Base-by-base conservation (phyloP, 116 monocot species). In the Trichopus zeylanicus region DNA sequence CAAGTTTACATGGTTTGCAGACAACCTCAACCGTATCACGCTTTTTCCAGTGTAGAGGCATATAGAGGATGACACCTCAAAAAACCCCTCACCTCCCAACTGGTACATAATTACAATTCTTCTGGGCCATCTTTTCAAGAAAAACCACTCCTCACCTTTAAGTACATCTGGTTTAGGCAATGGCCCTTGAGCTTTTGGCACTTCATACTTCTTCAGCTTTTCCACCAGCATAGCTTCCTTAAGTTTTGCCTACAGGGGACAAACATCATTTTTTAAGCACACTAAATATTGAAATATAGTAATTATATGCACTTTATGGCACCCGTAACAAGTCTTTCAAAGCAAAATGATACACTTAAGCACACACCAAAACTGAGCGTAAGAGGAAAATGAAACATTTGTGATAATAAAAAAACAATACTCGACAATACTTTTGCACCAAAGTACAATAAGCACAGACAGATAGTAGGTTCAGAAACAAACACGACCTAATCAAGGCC, bases 11-110 rank as follows among this genome's bases (percentile, higher is more conserved):
- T 26, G 92, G 92, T 55, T 87, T 92, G 69, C 92, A 92, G 33
- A 92, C 57, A 56, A 92, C 87, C 51, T 92, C 84, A 11, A 92
- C 92, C 19, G 92, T 92, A 65, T 92, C 92, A 77, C 87, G 92
- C 54, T 92, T 85, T 61, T 85, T 85, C 85, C 85, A 85, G 56
- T 85, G 85, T 64, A 85, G 31, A 73, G 77, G 85, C 85, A 85
- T 85, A 66, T 85, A 80, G 3, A 85, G 62, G 42, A 85, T 68
- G 25, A 85, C 76, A 63, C 85, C 85, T 26, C 77, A 73, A 37
- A 80, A 85, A 0, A 85, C 38, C 2, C 85, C 85, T 59, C 85
- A 48, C 67, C 77, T 67, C 65, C 92, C 92, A 57, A 92, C 70
- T 53, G 84, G 87, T 7, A 87, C 92, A 65, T 87, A 92, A 70